Evolutionary conservation across 306 rosid species (phyloP).

Genomic region (Malus asiatica): DNA sequence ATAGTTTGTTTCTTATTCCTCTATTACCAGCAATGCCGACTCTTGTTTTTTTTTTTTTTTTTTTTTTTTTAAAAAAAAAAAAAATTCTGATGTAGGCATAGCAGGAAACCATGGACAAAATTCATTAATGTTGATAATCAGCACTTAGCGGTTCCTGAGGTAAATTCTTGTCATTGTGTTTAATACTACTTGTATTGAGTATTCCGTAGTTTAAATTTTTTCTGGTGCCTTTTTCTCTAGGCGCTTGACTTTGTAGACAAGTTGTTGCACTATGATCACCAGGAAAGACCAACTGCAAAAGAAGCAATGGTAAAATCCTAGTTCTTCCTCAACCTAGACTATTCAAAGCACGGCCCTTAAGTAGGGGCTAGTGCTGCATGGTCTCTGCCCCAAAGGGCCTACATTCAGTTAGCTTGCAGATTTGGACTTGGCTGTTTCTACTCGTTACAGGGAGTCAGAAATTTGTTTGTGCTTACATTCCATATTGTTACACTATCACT

Average conservation of each 20-base stretch:
- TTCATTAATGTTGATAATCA: slow-evolving; percentile 77
- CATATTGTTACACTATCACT: not conserved
- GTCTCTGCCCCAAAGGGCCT: not conserved
- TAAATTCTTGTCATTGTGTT: slow-evolving; percentile 16
- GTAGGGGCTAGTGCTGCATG: not conserved
- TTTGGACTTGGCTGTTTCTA: not conserved
- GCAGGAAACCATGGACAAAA: slow-evolving; percentile 83
- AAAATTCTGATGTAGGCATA: slow-evolving; percentile 45
- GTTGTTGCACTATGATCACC: slow-evolving; percentile 81
- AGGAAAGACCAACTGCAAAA: slow-evolving; percentile 88
- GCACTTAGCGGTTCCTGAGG: slow-evolving; percentile 85
- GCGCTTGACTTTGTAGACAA: slow-evolving; percentile 86
- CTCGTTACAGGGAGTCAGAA: not conserved
- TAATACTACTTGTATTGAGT: not conserved
- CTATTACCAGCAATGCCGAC: not conserved
- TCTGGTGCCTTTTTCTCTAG: slow-evolving; percentile 25
- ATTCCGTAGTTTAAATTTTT: slow-evolving; percentile 1
- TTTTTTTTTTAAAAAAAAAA: too few relatives aligned
- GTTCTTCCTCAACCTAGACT: not conserved
- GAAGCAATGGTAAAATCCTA: slow-evolving; percentile 76
- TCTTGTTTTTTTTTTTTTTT: too few relatives aligned
- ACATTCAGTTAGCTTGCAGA: not conserved
- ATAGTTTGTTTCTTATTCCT: not conserved
- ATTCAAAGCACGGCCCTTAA: not conserved
- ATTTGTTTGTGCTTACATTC: not conserved